Percentiles rank a stretch among this genome's conserved stretches.
phyloP scores from a whole-genome alignment of 371 early-diverging fungal genomes.

The Phascolomyces articulosus region DNA sequence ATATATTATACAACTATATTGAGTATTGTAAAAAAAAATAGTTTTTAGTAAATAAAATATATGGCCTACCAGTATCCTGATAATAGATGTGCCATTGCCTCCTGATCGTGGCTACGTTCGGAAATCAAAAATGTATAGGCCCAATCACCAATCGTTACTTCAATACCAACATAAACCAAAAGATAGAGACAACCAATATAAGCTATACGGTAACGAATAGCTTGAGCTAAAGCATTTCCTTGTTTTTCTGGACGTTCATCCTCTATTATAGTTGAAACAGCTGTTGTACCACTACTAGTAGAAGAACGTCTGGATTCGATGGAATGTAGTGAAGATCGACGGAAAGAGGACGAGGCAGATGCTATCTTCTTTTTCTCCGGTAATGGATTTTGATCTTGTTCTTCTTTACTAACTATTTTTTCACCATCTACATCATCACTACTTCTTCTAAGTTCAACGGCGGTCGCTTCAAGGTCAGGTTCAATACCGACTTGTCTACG shows the following conservation, averaged over 20 bases:
- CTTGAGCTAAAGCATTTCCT: constrained; percentile 1
- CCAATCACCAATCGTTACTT: constrained; percentile 30
- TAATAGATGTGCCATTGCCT: constrained; percentile 20
- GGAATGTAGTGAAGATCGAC: background rate
- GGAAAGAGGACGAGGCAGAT: background rate
- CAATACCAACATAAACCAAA: constrained; percentile 29
- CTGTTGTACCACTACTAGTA: background rate
- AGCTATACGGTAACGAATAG: constrained; percentile 15
- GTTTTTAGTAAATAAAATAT: background rate
- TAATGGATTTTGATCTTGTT: background rate
- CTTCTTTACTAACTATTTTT: background rate
- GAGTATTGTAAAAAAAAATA: too few relatives aligned
- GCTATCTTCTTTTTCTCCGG: background rate
- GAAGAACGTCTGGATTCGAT: background rate
- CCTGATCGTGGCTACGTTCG: constrained; percentile 17
- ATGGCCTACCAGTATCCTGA: constrained; percentile 22
- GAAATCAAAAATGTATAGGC: constrained; percentile 26
- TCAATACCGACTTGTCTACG: background rate
- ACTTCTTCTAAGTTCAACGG: background rate
- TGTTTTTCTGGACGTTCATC: background rate
- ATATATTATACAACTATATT: too few relatives aligned
- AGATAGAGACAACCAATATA: constrained; percentile 24
- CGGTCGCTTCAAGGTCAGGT: constrained; percentile 2
- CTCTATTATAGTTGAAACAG: background rate
- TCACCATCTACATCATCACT: background rate